Evolutionary conservation across 2,329 filamentous ascomycete genomes (phyloP), one percentile per base, ranked within the genome.

Genomic region (Sarocladiaceae sp.): DNA sequence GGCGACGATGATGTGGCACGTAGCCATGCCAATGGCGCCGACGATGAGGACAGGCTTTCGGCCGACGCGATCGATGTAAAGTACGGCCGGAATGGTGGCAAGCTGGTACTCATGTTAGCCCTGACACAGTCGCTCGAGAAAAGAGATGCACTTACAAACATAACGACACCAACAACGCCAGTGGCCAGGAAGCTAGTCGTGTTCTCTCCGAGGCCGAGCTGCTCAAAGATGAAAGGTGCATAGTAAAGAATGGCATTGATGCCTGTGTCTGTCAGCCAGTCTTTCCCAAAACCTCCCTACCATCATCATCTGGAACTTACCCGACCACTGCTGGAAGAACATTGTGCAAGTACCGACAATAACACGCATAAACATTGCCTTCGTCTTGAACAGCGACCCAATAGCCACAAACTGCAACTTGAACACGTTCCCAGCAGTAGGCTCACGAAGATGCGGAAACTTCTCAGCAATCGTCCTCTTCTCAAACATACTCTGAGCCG

Each of bases 391-490:
- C 4, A 87, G 71, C n/a, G 78, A 80, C 11, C 69, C 76, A 56
- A 84, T 80, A 11, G 82, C 80, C 4, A 88, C 79, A 57, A 83
- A 87, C 61, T 88, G 83, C 22, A 86, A 71, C 66, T 81, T 86
- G 65, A 82, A 77, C 25, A 69, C 75, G 63, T 85, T 83, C 78
- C 75, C 11, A 25, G 37, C 37, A 20, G 37, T 42, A 10, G 37
- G 37, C 51, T 53, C 48, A 47, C 52, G 23, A 48, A 50, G 7
- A 48, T 35, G 17, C 51, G 55, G 55, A 28, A 54, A 56, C 47
- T 50, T 54, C 15, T 48, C 50, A 3, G 53, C 51, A 10, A 53
- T 54, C 8, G 53, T 51, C 18, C 54, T 37, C 28, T 53, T 52
- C 26, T 56, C 54, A 18, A 56, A 56, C 18, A 56, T 4, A 4